Evolutionary conservation across 306 rosid genomes (phyloP).

Genomic region (Vigna hirtella): DNA sequence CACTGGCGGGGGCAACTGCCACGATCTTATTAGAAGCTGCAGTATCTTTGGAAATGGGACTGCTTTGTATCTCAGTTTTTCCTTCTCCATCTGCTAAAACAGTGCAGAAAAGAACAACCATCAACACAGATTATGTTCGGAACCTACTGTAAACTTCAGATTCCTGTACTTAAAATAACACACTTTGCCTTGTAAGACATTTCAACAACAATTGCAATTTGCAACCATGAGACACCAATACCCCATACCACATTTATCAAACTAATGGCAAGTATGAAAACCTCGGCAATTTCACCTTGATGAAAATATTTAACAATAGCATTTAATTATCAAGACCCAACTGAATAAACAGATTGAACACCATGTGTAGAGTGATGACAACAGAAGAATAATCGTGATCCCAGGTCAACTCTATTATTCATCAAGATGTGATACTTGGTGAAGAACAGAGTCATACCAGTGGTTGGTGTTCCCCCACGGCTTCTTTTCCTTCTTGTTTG

Average conservation of each 20-base stretch:
- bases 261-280: not conserved
- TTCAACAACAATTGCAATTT: not conserved
- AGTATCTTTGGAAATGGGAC: slow-evolving; percentile 56
- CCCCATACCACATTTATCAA: not conserved
- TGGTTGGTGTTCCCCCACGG: slow-evolving; percentile 75
- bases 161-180: not conserved
- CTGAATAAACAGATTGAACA: slow-evolving; percentile 40
- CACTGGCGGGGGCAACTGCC: slow-evolving; percentile 50
- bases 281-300: slow-evolving; percentile 23
- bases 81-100: slow-evolving; percentile 62
- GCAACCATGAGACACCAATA: slow-evolving; percentile 34
- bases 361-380: slow-evolving; percentile 34
- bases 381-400: slow-evolving; percentile 35
- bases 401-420: slow-evolving; percentile 47
- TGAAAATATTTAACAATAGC: slow-evolving; percentile 9
- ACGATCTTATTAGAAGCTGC: slow-evolving; percentile 49
- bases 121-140: slow-evolving; percentile 30
- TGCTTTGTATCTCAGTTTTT: slow-evolving; percentile 57
- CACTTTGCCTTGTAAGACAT: slow-evolving; percentile 3
- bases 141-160: slow-evolving; percentile 3
- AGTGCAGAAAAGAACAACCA: slow-evolving; percentile 30
- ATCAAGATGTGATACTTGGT: slow-evolving; percentile 51
- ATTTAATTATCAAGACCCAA: slow-evolving; percentile 36
- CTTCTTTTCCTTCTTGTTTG: slow-evolving; percentile 80
- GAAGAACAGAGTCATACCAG: slow-evolving; percentile 72